Evolutionary conservation across 2,329 filamentous ascomycete species (phyloP).

Genomic region (Aspergillus felis): DNA sequence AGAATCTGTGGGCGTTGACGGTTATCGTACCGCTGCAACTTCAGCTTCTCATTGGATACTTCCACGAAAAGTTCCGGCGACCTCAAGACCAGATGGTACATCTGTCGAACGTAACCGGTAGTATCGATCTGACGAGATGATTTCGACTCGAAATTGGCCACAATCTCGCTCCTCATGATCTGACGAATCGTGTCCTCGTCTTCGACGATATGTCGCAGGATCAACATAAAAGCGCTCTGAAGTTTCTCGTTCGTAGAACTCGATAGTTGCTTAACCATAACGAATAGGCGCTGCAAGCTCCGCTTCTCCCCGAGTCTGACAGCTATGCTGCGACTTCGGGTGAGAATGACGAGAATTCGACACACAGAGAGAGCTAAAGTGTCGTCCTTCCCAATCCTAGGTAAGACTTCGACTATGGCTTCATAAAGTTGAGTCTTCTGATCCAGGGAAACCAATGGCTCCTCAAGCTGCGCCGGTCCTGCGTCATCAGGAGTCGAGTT

Average conservation of each 20-base stretch:
- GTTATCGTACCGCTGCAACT: constrained; percentile 62
- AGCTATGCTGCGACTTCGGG: constrained; percentile 71
- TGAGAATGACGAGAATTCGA: constrained; percentile 82
- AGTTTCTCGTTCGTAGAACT: constrained; percentile 73
- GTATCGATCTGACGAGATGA: constrained; percentile 62
- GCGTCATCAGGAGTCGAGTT: constrained; percentile 46
- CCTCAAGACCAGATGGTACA: constrained; percentile 76
- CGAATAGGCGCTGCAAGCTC: constrained; percentile 83
- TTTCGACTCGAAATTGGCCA: constrained; percentile 64
- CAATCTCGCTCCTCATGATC: constrained; percentile 87
- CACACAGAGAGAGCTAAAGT: constrained; percentile 76
- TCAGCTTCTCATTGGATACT: constrained; percentile 78
- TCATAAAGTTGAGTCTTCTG: constrained; percentile 70
- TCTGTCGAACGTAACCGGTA: constrained; percentile 66
- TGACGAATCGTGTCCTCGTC: constrained; percentile 88
- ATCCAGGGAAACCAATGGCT: constrained; percentile 59
- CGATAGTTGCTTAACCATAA: constrained; percentile 91
- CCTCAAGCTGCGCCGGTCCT: constrained; percentile 56
- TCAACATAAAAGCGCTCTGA: constrained; percentile 71
- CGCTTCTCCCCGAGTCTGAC: constrained; percentile 76
- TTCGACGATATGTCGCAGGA: constrained; percentile 88
- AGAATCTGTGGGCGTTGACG: constrained; percentile 52
- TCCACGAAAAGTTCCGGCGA: constrained; percentile 83
- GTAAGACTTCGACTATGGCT: constrained; percentile 76
- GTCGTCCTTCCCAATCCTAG: constrained; percentile 82